A percentile compares a stretch with the other conserved stretches of the same genome.
Conservation (phyloP, 2,329 filamentous ascomycete genomes). For the Daldinia sp. region DNA sequence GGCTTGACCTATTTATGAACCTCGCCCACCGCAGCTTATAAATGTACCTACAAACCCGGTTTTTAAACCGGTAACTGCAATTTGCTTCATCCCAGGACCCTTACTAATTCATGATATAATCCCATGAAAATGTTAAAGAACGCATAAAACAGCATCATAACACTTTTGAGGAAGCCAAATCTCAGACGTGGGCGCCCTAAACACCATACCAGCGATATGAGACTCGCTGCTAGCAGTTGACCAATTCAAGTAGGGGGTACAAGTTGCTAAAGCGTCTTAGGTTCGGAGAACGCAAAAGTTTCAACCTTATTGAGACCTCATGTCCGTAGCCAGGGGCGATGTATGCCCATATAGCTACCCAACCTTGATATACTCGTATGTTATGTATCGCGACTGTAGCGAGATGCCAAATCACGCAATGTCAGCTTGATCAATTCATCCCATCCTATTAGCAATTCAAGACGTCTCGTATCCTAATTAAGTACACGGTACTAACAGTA, state of each 20-base stretch:
- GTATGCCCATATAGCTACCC: slow-evolving; percentile 6
- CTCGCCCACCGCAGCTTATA: neutral
- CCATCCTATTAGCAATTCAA: slow-evolving; percentile 9
- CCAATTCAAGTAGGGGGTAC: slow-evolving; percentile 50
- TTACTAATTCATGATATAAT: neutral
- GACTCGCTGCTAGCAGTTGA: slow-evolving; percentile 49
- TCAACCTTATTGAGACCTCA: slow-evolving; percentile 43
- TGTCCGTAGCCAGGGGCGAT: slow-evolving; percentile 1
- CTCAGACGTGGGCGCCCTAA: slow-evolving; percentile 51
- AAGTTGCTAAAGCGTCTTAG: slow-evolving; percentile 55
- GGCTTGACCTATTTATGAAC: too few species aligned
- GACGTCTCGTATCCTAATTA: slow-evolving; percentile 10
- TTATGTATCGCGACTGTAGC: slow-evolving; percentile 24
- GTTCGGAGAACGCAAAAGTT: slow-evolving; percentile 57
- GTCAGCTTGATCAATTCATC: slow-evolving; percentile 17
- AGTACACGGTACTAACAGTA: slow-evolving; percentile 21
- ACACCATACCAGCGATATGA: slow-evolving; percentile 47
- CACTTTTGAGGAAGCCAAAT: slow-evolving; percentile 54
- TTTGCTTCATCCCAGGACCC: neutral
- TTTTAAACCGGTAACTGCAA: neutral
- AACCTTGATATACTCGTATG: slow-evolving; percentile 28
- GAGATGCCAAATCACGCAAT: slow-evolving; percentile 11
- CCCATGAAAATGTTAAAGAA: neutral
- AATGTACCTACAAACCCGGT: neutral
- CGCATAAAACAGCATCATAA: slow-evolving; percentile 6